A percentile compares a stretch with the other conserved stretches of the same genome.
Conservation (phyloP, 1,284 basidiomycete genomes). For the Tremellales sp. region DNA sequence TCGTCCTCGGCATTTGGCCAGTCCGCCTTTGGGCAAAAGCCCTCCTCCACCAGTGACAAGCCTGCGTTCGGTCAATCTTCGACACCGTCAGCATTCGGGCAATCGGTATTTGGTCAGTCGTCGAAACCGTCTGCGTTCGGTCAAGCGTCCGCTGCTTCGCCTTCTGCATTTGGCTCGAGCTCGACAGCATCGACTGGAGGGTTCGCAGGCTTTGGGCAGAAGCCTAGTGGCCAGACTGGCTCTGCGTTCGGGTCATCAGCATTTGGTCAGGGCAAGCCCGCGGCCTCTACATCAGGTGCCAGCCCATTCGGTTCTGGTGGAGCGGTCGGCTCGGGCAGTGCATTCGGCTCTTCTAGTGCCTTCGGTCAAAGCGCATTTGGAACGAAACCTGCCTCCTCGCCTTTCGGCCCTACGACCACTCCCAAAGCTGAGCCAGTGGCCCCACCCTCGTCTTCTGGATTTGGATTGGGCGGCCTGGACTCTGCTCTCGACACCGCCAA, state of each 20-base stretch:
- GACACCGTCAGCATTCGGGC: slow-evolving; percentile 18
- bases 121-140: slow-evolving; percentile 24
- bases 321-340: slow-evolving; percentile 1
- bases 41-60: neutral
- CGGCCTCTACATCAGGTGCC: neutral
- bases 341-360: slow-evolving; percentile 11
- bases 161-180: slow-evolving; percentile 7
- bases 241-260: slow-evolving; percentile 21
- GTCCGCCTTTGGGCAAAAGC: too few relatives aligned
- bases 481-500: slow-evolving; percentile 23
- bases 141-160: slow-evolving; percentile 4
- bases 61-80: slow-evolving; percentile 12
- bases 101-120: slow-evolving; percentile 20
- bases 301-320: slow-evolving; percentile 8
- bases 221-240: slow-evolving; percentile 6
- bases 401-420: too few relatives aligned
- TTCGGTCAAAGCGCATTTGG: slow-evolving; percentile 12
- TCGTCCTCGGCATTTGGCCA: slow-evolving; percentile 7
- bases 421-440: too few relatives aligned
- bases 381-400: slow-evolving; percentile 3
- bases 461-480: slow-evolving; percentile 36
- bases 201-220: slow-evolving; percentile 12
- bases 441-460: too few relatives aligned
- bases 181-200: neutral
- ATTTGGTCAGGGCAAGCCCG: slow-evolving; percentile 15